Percentiles rank a stretch among this genome's conserved stretches.
These are phyloP conservation scores for Solanum chacoense DNA, from an alignment of 305 asterid species.

Conservation along the genomic window DNA sequence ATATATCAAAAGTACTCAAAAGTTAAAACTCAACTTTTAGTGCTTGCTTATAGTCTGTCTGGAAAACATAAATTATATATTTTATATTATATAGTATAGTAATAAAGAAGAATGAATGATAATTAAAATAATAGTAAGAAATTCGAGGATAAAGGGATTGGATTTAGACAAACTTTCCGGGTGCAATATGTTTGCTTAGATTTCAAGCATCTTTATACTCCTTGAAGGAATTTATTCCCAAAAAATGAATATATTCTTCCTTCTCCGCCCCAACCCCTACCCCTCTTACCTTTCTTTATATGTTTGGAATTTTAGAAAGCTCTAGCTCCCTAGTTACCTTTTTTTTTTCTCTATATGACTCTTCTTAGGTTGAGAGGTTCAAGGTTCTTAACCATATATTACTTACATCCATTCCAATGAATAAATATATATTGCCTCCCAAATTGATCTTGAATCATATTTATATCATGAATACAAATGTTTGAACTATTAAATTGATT, in stretches of 20 bases:
- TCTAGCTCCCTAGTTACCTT: not conserved
- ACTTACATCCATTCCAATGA: not conserved
- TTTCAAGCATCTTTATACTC: slow-evolving; percentile 63
- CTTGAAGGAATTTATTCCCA: slow-evolving; percentile 55
- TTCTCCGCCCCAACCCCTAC: not conserved
- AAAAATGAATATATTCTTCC: slow-evolving; percentile 54
- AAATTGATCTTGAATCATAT: not conserved
- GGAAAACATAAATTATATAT: not conserved
- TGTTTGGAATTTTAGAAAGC: not conserved
- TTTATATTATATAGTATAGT: not conserved
- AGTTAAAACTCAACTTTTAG: slow-evolving; percentile 36
- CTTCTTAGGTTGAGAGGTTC: not conserved
- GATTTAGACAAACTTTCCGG: slow-evolving; percentile 20
- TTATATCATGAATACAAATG: not conserved
- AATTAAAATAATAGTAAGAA: not conserved
- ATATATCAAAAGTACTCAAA: slow-evolving; percentile 11
- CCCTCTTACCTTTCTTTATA: not conserved
- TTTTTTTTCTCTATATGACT: not conserved
- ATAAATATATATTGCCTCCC: not conserved
- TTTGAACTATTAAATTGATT: not conserved
- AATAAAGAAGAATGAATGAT: not conserved
- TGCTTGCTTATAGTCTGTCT: slow-evolving; percentile 7
- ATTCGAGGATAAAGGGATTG: not conserved
- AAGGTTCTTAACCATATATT: not conserved
- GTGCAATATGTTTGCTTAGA: slow-evolving; percentile 54